Conservation (phyloP, 1,284 basidiomycete species). For the Dichomitus squalens region DNA sequence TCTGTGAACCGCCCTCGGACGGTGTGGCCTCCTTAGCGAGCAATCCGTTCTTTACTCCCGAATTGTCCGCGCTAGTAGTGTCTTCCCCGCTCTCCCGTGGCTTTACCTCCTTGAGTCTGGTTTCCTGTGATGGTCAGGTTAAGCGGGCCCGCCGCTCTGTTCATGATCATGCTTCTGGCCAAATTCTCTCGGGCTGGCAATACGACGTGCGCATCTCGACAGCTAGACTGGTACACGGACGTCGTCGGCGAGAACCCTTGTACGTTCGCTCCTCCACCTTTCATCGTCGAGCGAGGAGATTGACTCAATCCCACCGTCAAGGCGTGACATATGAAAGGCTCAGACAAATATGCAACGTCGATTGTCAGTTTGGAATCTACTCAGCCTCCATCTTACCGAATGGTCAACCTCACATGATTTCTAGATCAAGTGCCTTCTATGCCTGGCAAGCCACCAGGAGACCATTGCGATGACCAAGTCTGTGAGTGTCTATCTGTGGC, state of each 20-base stretch:
- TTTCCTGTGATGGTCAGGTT: too few relatives aligned
- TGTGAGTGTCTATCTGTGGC: slow-evolving; percentile 5
- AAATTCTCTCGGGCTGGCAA: slow-evolving; percentile 8
- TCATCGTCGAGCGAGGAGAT: not conserved
- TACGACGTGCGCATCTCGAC: slow-evolving; percentile 6
- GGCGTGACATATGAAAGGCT: slow-evolving; percentile 12
- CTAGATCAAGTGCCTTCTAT: slow-evolving; percentile 20
- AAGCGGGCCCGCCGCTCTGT: not conserved
- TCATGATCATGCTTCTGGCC: not conserved
- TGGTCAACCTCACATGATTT: not conserved
- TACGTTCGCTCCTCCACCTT: not conserved
- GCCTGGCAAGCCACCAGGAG: slow-evolving; percentile 15
- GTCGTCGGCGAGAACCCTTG: slow-evolving; percentile 14
- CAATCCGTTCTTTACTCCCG: too few relatives aligned
- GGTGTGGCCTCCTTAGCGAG: too few relatives aligned
- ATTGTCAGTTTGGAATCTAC: slow-evolving; percentile 1
- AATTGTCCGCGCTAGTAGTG: too few relatives aligned
- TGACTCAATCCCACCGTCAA: not conserved
- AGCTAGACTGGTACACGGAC: slow-evolving; percentile 12
- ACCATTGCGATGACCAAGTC: slow-evolving; percentile 24
- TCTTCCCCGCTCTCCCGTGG: too few relatives aligned
- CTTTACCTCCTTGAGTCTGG: too few relatives aligned
- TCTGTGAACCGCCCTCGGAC: too few relatives aligned
- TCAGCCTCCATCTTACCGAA: not conserved
- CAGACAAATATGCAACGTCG: slow-evolving; percentile 14